Evolutionary conservation across 1,284 basidiomycete species (phyloP), one percentile per base, ranked within the genome.

Genomic region (Puccinia novopanici): DNA sequence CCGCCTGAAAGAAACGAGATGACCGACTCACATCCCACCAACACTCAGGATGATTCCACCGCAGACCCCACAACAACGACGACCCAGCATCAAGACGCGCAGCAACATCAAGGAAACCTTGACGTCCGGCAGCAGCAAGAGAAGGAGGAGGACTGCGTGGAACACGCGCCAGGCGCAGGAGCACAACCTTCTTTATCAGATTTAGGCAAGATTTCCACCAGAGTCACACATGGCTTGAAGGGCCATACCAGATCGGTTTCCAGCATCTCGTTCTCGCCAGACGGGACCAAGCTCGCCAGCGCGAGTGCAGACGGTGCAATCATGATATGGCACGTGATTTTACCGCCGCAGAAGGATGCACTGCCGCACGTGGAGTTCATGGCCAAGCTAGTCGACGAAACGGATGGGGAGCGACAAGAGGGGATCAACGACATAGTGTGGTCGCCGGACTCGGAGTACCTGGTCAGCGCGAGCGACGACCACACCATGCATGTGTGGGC

Each of bases 381-480:
- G 12, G 24, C 24, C 68, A 80, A 61, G 54, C 30, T 74, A 52
- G 19, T 24, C 17, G 2, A 24, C 63, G 40, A 40, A 70, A 52
- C 42, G 61, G 30, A 37, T 70, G 65, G n/a, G n/a, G n/a, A n/a
- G n/a, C n/a, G 50, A 12, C 67, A 13, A 17, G 12, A 76, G 86
- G 95, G 95, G 0, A 90, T 97, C 81, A 94, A 93, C 75, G 93
- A 96, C 84, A 87, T 97, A 82, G 91, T 92, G 15, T 94, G 94
- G 91, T 93, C 93, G 0, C 87, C 87, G 55, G 92, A 95, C 84
- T 91, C 91, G 34, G 89, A 91, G 81, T 92, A 91, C 84, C 86
- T 98, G 54, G 93, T 94, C 0, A 93, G 92, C 65, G 94, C 93
- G 0, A 95, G 93, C 3, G 95, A 98, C 85, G 95, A 97, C 86